Base-by-base conservation (phyloP, 768 basidiomycete genomes). In the Chiua virens region DNA sequence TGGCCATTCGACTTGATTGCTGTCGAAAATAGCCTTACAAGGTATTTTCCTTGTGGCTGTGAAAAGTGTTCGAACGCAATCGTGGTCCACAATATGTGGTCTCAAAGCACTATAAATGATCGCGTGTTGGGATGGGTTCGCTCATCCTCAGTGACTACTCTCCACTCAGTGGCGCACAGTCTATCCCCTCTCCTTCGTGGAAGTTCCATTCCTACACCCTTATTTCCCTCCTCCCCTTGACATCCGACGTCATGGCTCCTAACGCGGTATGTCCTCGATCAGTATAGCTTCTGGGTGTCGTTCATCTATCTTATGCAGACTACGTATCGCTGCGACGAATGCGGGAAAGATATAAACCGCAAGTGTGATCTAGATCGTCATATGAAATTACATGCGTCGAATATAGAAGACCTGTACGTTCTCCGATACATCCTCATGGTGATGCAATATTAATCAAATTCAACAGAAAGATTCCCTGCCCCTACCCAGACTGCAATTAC, bases 281-380 rank as follows among this genome's bases (percentile, higher is more conserved):
- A 21, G n/a, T 15, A 32, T 46, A 8, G 6, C 41, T 34, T 34
- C 15, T 7, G 34, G 4, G 5, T 1, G 9, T 48, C 25, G 36
- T 45, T 50, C 13, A 60, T 42, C 10, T 17, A 5, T 38, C 11
- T 3, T 13, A 14, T 30, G 2, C 32, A 66, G 63, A 35, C 20
- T 3, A 1, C 60, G 2, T 50, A 42, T 1, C 1, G n/a, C 0
- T 71, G 68, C 20, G 0, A 9, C 1, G 17, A 47, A 8, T 70
- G 69, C 41, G 37, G 34, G 0, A 52, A 42, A 30, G 27, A 3
- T 10, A 22, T 72, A 18, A 42, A 57, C 8, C 61, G 67, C 30
- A 65, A 49, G 44, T 52, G 60, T 10, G 71, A 70, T 32, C 47
- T 72, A 0, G 30, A 46, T 0, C 58, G 71, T 6, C 70, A 72